Percentiles rank a stretch among this genome's conserved stretches.
phyloP scores from a whole-genome alignment of 129 eudicot genomes.

The Centella asiatica region DNA sequence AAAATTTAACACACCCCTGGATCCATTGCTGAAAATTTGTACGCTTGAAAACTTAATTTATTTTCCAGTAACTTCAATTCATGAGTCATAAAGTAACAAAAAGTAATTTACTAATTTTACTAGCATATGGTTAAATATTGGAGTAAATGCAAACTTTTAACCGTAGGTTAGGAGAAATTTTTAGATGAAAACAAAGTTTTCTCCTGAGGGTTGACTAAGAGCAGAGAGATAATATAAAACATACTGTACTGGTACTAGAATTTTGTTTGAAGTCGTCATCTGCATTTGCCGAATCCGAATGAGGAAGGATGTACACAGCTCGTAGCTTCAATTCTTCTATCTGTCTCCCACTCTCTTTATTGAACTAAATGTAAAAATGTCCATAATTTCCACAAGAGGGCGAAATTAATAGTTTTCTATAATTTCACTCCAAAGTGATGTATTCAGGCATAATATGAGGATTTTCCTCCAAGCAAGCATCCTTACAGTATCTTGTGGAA shows the following conservation, averaged over 20 bases:
- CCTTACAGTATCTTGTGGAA: slow-evolving; percentile 72
- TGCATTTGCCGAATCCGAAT: slow-evolving; percentile 24
- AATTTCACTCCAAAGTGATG: not conserved
- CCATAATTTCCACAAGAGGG: not conserved
- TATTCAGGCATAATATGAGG: not conserved
- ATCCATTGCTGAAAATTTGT: no score
- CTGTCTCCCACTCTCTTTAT: slow-evolving; percentile 57
- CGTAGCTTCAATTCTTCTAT: slow-evolving; percentile 77
- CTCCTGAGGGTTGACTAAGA: not conserved
- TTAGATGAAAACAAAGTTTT: not conserved
- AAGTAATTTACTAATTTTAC: no score
- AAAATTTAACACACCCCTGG: no score
- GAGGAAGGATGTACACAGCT: slow-evolving; percentile 47
- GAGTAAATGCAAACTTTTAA: no score
- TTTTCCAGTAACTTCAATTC: no score
- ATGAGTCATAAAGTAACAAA: no score
- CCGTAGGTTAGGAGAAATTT: not conserved
- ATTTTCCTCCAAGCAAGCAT: not conserved
- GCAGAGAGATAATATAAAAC: slow-evolving; percentile 14
- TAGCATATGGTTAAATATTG: no score
- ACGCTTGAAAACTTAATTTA: no score
- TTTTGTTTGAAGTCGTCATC: slow-evolving; percentile 27
- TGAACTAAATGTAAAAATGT: slow-evolving; percentile 38
- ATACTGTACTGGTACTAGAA: slow-evolving; percentile 38
- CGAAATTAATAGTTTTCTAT: not conserved